Percentiles rank a stretch among this genome's conserved stretches.
Conservation (phyloP, 2,329 filamentous ascomycete genomes). For the Lanzia echinophila region DNA sequence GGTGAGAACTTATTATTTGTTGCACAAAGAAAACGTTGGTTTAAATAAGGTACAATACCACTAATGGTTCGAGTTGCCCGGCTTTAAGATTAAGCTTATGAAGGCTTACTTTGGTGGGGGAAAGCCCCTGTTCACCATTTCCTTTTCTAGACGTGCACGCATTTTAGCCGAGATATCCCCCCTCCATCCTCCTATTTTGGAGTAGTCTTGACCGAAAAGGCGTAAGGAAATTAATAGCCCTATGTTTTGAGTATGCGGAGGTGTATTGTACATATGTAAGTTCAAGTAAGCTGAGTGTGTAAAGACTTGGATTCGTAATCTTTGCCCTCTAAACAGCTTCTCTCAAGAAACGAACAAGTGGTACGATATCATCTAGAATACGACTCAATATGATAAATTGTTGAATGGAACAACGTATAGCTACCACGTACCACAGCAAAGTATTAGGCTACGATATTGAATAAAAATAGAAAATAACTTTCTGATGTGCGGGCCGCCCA, state of each 20-base stretch:
- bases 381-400: too few species aligned
- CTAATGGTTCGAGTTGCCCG: neutral
- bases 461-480: neutral
- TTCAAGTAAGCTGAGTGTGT: too few species aligned
- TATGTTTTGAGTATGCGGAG: neutral
- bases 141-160: neutral
- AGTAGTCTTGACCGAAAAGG: neutral
- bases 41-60: neutral
- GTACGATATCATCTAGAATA: too few species aligned
- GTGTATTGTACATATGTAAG: neutral
- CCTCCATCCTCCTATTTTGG: neutral
- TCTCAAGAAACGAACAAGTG: too few species aligned
- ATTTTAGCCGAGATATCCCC: neutral
- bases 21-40: neutral
- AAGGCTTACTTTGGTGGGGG: neutral
- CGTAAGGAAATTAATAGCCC: neutral
- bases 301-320: too few species aligned
- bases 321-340: too few species aligned
- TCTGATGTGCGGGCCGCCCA: neutral
- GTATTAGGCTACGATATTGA: too few species aligned
- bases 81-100: slow-evolving; percentile 1
- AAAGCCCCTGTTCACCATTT: neutral
- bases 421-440: too few species aligned
- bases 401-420: too few species aligned
- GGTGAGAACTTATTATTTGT: too few species aligned